phyloP scores from a whole-genome alignment of 2,329 filamentous ascomycete species.

The Aspergillus sp. region DNA sequence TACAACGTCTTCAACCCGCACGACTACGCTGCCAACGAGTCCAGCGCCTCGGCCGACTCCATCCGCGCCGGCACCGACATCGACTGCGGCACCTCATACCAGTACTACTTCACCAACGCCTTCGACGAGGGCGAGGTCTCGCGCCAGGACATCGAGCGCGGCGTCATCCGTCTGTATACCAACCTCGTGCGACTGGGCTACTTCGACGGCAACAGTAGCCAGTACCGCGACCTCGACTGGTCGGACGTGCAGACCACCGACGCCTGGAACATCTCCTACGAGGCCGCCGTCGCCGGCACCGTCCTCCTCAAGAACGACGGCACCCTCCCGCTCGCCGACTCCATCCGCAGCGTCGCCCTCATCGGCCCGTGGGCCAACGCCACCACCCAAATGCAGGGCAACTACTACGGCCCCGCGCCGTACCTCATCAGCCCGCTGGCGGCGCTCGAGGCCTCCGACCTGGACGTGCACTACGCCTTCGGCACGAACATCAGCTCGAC shows the following conservation, averaged over 20 bases:
- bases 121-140: slow-evolving; percentile 46
- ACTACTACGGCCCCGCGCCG: slow-evolving; percentile 57
- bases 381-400: slow-evolving; percentile 58
- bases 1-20: slow-evolving; percentile 59
- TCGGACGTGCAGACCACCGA: slow-evolving; percentile 56
- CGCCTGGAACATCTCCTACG: slow-evolving; percentile 56
- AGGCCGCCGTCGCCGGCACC: slow-evolving; percentile 50
- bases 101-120: slow-evolving; percentile 45
- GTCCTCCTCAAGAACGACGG: slow-evolving; percentile 55
- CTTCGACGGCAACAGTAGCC: slow-evolving; percentile 47
- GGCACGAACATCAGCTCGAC: slow-evolving; percentile 34
- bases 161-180: slow-evolving; percentile 50
- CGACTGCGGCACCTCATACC: slow-evolving; percentile 53
- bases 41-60: slow-evolving; percentile 48
- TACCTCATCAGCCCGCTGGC: slow-evolving; percentile 56
- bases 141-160: slow-evolving; percentile 46
- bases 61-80: slow-evolving; percentile 55
- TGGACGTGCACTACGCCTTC: slow-evolving; percentile 47
- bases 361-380: slow-evolving; percentile 61
- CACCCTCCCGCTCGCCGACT: slow-evolving; percentile 44
- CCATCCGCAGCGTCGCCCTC: slow-evolving; percentile 49
- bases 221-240: slow-evolving; percentile 55
- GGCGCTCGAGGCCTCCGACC: slow-evolving; percentile 49
- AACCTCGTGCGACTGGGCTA: slow-evolving; percentile 53
- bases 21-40: slow-evolving; percentile 45